Base-by-base conservation (phyloP, 495 filamentous ascomycete genomes). In the Aspergillus haitiensis region DNA sequence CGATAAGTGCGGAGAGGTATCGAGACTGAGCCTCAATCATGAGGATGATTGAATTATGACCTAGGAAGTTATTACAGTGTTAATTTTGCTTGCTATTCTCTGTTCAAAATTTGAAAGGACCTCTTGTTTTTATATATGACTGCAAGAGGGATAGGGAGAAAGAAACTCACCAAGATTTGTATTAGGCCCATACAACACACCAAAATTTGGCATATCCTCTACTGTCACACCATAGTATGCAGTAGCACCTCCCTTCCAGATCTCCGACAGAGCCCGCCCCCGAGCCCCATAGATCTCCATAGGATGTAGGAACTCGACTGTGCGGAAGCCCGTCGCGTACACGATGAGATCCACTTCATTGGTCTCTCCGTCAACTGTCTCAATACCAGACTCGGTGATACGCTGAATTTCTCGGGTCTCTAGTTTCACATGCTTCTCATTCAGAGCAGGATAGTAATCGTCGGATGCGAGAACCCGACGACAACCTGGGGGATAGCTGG, bases 1-100 rank as follows among this genome's bases (percentile, higher is more conserved):
- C 51, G 34, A 85, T 70, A 42, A 85, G 60, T 0, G 69, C 67
- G 57, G 77, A 79, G 58, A 85, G 69, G 59, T 84, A 86, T 3
- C 75, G 70, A 7, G 74, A 75, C 62, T 86, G 81, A 2, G 81
- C 77, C 63, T 87, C 84, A 56, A 85, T 85, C 81, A 84, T 85
- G 33, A 85, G 70, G 50, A 84, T 80, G 54, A 86, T 82, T 46
- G 74, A 78, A 52, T 81, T 83, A 60, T 84, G 81, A 1, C 72
- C 75, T 72, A 33, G 53, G 7, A 33, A 4, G 36, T 56, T 39
- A 4, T 27, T 56, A 40, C 37, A 1, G 5, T 40, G 12, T 13
- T 42, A 8, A 11, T 42, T 42, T 13, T 42, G 15, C 15, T 40
- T 11, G 39, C 12, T 18, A 47, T 47, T 18, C 27, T 0, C 0